These are phyloP conservation scores for Phlebiopsis flavidoalba DNA, from an alignment of 768 basidiomycete genomes.

Conservation along the genomic window DNA sequence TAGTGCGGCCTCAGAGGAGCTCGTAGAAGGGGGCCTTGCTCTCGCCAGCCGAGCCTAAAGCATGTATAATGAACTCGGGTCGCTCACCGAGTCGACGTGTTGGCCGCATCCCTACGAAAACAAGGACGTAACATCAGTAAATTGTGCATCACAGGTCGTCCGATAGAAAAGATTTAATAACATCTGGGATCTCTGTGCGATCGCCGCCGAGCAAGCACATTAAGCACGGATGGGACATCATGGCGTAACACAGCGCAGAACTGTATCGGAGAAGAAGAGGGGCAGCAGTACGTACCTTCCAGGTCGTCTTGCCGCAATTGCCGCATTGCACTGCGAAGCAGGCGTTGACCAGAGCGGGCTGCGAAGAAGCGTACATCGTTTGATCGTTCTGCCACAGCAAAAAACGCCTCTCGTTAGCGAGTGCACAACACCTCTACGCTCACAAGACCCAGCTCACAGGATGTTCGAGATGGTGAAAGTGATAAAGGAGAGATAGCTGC, in stretches of 20 bases:
- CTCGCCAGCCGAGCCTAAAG: not conserved
- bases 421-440: not conserved
- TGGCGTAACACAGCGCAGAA: not conserved
- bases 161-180: not conserved
- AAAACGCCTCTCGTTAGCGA: not conserved
- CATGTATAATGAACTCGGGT: not conserved
- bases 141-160: not conserved
- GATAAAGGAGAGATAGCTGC: not conserved
- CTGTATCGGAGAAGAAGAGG: not conserved
- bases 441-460: not conserved
- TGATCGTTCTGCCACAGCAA: not conserved
- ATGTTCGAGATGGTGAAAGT: not conserved
- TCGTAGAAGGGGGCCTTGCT: not conserved
- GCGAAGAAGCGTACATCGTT: not conserved
- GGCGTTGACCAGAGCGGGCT: constrained; percentile 37
- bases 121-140: constrained; percentile 16
- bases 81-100: constrained; percentile 59
- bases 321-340: constrained; percentile 57
- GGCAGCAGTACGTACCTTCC: constrained; percentile 41
- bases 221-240: not conserved
- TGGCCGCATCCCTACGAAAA: constrained; percentile 59
- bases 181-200: not conserved
- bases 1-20: constrained; percentile 1
- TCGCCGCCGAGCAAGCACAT: not conserved
- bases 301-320: constrained; percentile 64